Base-by-base conservation (phyloP, 352 stramenopile genomes). In the Bremia lactucae region DNA sequence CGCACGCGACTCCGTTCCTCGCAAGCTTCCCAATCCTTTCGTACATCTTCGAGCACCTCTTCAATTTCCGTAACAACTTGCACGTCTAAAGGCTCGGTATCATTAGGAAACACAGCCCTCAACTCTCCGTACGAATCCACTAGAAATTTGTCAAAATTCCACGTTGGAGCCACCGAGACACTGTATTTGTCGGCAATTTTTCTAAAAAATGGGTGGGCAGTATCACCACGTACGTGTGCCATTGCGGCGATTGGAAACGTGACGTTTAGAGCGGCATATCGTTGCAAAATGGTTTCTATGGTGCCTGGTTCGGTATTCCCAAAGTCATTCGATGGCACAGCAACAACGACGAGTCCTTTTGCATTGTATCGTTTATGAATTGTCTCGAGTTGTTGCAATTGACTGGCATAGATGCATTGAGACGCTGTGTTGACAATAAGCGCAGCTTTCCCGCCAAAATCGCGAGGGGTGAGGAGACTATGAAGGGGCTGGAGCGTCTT, bases 111-210 rank as follows among this genome's bases (percentile, higher is more conserved):
- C 39, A 87, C 75, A 1, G 75, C 75, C 23, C 58, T 47, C 44
- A 87, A 48, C 29, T 83, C 65, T 35, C 75, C 75, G 20, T 59
- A 46, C 18, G 74, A 49, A 31, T 87, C 72, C 31, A 87, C 49
- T 28, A 87, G 29, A 49, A 87, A 87, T 55, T 87, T 87, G 71
- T 87, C 75, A 52, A 87, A 87, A 31, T 87, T 87, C 74, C 74
- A 65, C 65, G 72, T 80, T 2, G 74, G 74, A 3, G 74, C 72
- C 23, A 84, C 72, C 0, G 73, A 83, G 16, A 59, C 48, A 31
- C 67, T 73, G 61, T 87, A 87, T 29, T 78, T 62, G 23, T 66
- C 52, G 11, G 72, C 72, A 9, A 87, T 64, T 15, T 60, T 63
- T 34, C 62, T 62, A 35, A 84, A 87, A 52, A 87, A 87, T 26